Evolutionary conservation across 805 yeast species (phyloP), one percentile per base, ranked within the genome.

Genomic region (Ogataea sp.): DNA sequence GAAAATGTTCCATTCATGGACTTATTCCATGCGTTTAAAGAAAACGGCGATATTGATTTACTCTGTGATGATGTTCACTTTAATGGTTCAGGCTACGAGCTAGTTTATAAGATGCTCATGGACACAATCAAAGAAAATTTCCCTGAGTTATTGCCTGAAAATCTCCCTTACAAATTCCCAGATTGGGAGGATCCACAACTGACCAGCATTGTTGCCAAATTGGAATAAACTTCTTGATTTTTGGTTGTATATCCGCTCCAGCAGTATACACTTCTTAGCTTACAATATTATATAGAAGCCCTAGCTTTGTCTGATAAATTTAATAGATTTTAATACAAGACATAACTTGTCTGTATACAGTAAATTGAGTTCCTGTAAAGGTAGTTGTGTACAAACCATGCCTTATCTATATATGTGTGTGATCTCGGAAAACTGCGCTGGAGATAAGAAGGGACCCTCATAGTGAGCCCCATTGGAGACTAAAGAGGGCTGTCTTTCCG

Each of bases 1-100:
- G 29, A 33, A 24, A 48, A 61, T 0, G 70, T 82, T 0, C 82
- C 88, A 1, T 75, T 73, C 40, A 65, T 86, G 3, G 73, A 82
- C 45, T 51, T 82, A 25, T 71, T 75, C 64, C 43, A 59, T 2
- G 16, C 7, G 14, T 34, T 26, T 18, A 8, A 9, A 4, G 8
- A 24, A 15, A 24, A 34, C 6, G 28, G 24, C 4, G 34, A 26
- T 20, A 23, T 15, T 11, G 56, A 56, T 13, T 45, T 58, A 33
- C 49, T 66, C 13, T 17, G 36, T 6, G 76, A 71, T 49, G 76
- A 76, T 2, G 48, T 70, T 30, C 76, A 71, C 49, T 70, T 51
- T 43, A 52, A 59, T 3, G 62, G 64, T 0, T 31, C 44, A 11
- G 65, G 60, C 1, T 70, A 70, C 48, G 47, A 53, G 39, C 20